A percentile compares a stretch with the other conserved stretches of the same genome.
Evolutionary conservation across 257 asterid genomes (phyloP).

Genomic region (Anisodus tanguticus): DNA sequence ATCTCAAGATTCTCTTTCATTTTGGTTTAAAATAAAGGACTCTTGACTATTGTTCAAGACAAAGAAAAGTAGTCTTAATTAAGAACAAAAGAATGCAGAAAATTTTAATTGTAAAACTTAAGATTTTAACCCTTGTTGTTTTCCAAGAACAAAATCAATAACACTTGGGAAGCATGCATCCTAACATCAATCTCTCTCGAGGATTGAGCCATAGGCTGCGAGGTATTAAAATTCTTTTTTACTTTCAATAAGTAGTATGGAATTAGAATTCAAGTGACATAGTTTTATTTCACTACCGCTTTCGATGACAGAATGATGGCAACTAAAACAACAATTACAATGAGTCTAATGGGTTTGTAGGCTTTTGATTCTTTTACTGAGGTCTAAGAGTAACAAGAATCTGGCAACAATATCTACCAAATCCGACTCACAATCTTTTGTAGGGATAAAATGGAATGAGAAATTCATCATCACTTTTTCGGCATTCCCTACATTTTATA

Average conservation of each 20-base stretch:
- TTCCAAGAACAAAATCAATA: background rate
- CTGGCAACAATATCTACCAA: background rate
- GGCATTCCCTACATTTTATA: background rate
- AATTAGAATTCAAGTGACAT: background rate
- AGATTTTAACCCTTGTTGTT: background rate
- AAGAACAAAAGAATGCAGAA: background rate
- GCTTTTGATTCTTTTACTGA: background rate
- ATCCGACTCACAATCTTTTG: background rate
- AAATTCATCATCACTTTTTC: background rate
- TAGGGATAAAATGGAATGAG: background rate
- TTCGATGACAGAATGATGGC: background rate
- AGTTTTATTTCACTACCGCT: slow-evolving; percentile 4
- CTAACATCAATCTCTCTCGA: background rate
- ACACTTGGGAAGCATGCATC: background rate
- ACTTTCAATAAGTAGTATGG: background rate
- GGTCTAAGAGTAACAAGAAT: background rate
- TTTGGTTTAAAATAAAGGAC: background rate
- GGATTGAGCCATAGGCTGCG: background rate
- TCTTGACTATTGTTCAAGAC: background rate
- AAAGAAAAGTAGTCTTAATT: background rate
- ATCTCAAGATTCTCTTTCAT: background rate
- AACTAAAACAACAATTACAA: background rate
- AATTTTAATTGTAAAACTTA: background rate
- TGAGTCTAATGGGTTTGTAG: background rate
- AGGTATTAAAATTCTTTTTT: slow-evolving; percentile 2